These are phyloP conservation scores for Ogataea ganodermae DNA, from an alignment of 805 yeast species.

Conservation along the genomic window DNA sequence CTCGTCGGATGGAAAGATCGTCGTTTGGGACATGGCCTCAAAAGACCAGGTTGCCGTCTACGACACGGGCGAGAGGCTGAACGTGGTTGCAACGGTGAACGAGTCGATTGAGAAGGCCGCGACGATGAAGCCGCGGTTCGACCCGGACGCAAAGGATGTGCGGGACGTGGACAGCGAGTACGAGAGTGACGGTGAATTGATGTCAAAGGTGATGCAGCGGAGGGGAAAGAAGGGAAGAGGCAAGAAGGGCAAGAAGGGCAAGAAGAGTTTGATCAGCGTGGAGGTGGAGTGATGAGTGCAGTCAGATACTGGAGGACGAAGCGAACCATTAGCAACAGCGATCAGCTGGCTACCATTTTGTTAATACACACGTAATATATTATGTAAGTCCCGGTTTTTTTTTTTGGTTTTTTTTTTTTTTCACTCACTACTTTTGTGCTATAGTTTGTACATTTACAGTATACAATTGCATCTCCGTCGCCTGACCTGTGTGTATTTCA, in stretches of 20 bases:
- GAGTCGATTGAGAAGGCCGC: constrained; percentile 76
- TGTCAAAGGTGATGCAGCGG: constrained; percentile 59
- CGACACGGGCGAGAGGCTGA: constrained; percentile 86
- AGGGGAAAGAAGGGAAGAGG: constrained; percentile 29
- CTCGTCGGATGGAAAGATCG: constrained; percentile 91
- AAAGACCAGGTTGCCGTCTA: constrained; percentile 88
- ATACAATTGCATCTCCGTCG: no score
- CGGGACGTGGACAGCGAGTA: constrained; percentile 62
- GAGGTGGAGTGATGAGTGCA: constrained; percentile 44
- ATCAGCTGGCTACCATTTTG: no score
- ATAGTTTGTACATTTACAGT: no score
- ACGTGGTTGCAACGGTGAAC: constrained; percentile 75
- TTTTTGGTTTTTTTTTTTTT: no score
- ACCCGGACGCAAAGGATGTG: constrained; percentile 38
- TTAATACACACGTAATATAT: no score
- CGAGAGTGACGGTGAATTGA: constrained; percentile 72
- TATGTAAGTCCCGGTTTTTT: no score
- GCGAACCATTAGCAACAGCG: not conserved
- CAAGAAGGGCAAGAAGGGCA: constrained; percentile 44
- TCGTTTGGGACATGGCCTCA: constrained; percentile 75
- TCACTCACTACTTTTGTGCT: no score
- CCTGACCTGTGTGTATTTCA: no score
- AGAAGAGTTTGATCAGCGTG: constrained; percentile 48
- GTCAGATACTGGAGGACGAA: not conserved
- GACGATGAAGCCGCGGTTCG: constrained; percentile 55